phyloP scores from a whole-genome alignment of 371 early-diverging fungal species.

The Mycotypha africana region DNA sequence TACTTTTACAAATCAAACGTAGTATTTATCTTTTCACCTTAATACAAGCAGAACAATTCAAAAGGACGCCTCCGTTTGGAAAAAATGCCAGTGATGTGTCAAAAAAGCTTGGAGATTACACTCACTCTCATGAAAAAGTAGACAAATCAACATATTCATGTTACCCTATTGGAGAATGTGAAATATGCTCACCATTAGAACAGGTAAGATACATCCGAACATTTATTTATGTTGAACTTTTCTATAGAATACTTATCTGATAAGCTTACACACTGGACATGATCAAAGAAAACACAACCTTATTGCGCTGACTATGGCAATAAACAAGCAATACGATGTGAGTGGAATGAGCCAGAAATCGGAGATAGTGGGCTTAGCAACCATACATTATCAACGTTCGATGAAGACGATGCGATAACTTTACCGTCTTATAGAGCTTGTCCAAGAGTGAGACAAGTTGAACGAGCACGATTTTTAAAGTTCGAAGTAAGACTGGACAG shows the following conservation, averaged over 20 bases:
- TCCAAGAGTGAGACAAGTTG: conserved; percentile 34
- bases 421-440: conserved; percentile 37
- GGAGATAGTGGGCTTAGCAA: conserved; percentile 10
- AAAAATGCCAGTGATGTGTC: not conserved
- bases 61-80: conserved; percentile 23
- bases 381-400: conserved; percentile 23
- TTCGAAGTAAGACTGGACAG: conserved; percentile 28
- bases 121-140: conserved; percentile 40
- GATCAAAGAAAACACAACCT: conserved; percentile 32
- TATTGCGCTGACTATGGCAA: conserved; percentile 42
- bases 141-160: conserved; percentile 37
- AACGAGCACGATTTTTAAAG: conserved; percentile 21
- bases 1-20: no score
- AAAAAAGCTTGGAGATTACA: conserved; percentile 33
- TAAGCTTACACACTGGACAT: not conserved
- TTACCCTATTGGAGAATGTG: conserved; percentile 33
- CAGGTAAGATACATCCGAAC: conserved; percentile 20
- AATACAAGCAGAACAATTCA: conserved; percentile 5
- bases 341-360: conserved; percentile 39
- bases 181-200: conserved; percentile 38
- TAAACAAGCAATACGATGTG: conserved; percentile 38
- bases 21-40: not conserved
- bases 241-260: not conserved
- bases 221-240: not conserved
- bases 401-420: conserved; percentile 34